These are phyloP conservation scores for Acer saccharum DNA, from an alignment of 345 rosid genomes.

Conservation along the genomic window DNA sequence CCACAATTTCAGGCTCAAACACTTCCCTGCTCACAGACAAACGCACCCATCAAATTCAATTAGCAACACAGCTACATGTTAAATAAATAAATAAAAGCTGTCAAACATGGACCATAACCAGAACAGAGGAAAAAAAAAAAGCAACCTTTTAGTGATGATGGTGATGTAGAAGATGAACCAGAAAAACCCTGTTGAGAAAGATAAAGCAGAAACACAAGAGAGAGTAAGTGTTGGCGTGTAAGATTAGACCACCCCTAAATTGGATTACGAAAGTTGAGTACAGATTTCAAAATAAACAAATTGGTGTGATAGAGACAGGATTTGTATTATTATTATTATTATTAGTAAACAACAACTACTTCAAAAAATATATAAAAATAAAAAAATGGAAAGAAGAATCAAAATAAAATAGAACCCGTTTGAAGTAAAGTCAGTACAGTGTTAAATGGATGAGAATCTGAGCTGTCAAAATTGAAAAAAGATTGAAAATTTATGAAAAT, in stretches of 20 bases:
- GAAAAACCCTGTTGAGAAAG: conserved; percentile 3
- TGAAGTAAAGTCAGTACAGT: neutral
- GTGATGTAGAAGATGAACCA: neutral
- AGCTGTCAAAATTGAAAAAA: conserved; percentile 18
- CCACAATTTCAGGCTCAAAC: conserved; percentile 13
- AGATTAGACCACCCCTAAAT: conserved; percentile 23
- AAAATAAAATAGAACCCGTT: neutral
- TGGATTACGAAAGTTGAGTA: conserved; percentile 7
- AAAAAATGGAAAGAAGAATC: neutral
- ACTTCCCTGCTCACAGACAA: conserved; percentile 5
- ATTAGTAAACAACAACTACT: neutral
- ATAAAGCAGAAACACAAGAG: neutral
- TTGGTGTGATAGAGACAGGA: conserved; percentile 24
- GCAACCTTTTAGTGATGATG: conserved; percentile 10
- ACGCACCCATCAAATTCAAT: neutral
- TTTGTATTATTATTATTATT: neutral
- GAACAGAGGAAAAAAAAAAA: neutral
- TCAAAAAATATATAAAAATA: too few species aligned
- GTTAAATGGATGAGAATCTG: conserved; percentile 22
- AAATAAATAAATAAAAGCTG: neutral
- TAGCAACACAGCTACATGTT: neutral
- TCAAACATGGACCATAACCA: neutral
- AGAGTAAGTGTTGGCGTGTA: conserved; percentile 42
- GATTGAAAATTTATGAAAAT: neutral
- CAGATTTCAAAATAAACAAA: conserved; percentile 14